Percentiles rank a stretch among this genome's conserved stretches.
Evolutionary conservation across 2,329 filamentous ascomycete species (phyloP).

Genomic region (Neofusicoccum ribis): DNA sequence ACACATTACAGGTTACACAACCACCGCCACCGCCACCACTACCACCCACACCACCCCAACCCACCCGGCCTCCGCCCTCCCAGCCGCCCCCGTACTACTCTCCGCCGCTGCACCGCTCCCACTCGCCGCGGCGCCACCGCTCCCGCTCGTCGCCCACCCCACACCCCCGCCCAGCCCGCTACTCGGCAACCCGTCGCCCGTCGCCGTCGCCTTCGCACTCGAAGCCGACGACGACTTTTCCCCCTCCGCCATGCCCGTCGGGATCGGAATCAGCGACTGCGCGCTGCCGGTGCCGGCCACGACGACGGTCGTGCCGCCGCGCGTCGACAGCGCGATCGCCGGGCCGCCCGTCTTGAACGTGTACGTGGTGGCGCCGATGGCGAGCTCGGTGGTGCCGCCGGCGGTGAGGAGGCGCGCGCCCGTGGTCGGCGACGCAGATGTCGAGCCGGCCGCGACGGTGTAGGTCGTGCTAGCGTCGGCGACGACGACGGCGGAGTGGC

Average conservation of each 20-base stretch:
- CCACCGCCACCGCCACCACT: neutral
- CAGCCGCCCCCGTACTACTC: neutral
- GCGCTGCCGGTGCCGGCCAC: neutral
- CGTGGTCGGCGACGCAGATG: neutral
- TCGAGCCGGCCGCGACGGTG: neutral
- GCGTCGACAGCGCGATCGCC: neutral
- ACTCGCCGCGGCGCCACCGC: neutral
- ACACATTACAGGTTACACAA: neutral
- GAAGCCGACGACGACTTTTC: neutral
- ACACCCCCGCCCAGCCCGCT: neutral
- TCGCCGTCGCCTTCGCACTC: neutral
- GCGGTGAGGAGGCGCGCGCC: neutral
- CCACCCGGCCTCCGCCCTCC: neutral
- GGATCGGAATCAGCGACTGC: neutral
- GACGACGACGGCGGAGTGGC: neutral
- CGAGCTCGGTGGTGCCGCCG: neutral
- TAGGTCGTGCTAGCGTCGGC: neutral
- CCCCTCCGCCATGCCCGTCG: conserved; percentile 12
- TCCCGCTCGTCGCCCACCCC: neutral
- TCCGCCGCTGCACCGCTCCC: neutral
- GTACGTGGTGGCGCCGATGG: neutral
- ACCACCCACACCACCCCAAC: neutral
- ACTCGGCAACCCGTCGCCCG: neutral
- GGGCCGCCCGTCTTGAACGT: neutral
- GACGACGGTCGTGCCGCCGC: neutral